These are phyloP conservation scores for Verticillium tricorpus DNA, from an alignment of 2,329 filamentous ascomycete genomes.

Conservation along the genomic window DNA sequence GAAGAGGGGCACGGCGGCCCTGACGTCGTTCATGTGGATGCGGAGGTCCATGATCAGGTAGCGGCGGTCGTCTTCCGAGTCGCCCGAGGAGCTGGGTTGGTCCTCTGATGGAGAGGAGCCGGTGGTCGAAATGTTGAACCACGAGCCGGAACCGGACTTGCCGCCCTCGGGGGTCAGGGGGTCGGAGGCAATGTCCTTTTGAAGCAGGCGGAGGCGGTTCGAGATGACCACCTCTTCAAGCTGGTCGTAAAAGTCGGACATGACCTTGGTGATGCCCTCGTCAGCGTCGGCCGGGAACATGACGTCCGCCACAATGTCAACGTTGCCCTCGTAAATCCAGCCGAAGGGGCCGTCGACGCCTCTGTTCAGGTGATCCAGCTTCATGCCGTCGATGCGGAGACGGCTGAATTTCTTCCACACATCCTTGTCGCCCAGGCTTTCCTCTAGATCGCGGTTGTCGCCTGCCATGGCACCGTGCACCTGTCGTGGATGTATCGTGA, in stretches of 20 bases:
- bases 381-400: slow-evolving; percentile 86
- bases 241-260: slow-evolving; percentile 96
- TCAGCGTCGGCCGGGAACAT: slow-evolving; percentile 88
- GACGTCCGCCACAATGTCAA: slow-evolving; percentile 93
- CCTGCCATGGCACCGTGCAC: slow-evolving; percentile 73
- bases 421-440: slow-evolving; percentile 59
- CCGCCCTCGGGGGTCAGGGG: slow-evolving; percentile 20
- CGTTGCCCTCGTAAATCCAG: slow-evolving; percentile 96
- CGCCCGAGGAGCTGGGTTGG: slow-evolving; percentile 4
- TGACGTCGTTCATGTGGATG: slow-evolving; percentile 93
- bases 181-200: slow-evolving; percentile 32
- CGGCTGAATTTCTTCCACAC: slow-evolving; percentile 96
- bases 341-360: slow-evolving; percentile 91
- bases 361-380: slow-evolving; percentile 92
- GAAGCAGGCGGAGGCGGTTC: slow-evolving; percentile 62
- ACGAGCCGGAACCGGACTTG: slow-evolving; percentile 24
- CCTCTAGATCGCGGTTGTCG: slow-evolving; percentile 48
- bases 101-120: slow-evolving; percentile 8
- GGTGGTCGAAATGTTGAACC: not conserved
- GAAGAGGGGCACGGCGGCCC: slow-evolving; percentile 88
- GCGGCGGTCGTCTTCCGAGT: slow-evolving; percentile 58
- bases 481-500: slow-evolving; percentile 93
- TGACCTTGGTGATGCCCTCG: slow-evolving; percentile 85
- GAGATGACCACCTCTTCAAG: slow-evolving; percentile 88
- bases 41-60: slow-evolving; percentile 91